Conservation (phyloP, 2,329 filamentous ascomycete species). For the Penicillium brevicompactum region DNA sequence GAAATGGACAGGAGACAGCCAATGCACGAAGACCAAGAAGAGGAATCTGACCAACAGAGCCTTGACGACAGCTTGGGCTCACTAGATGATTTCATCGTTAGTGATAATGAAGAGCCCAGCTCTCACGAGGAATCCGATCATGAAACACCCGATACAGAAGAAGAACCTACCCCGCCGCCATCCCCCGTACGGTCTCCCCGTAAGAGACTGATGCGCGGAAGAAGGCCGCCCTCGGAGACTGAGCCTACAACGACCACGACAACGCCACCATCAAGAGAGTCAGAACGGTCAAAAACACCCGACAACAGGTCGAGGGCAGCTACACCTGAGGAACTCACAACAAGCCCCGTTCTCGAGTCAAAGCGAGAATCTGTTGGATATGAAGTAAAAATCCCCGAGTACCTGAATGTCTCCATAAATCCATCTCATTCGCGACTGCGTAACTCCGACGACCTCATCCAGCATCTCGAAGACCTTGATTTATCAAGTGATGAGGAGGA, state of each 20-base stretch:
- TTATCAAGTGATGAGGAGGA: conserved; percentile 25
- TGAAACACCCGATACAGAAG: conserved; percentile 33
- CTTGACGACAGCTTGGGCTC: conserved; percentile 40
- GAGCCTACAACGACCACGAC: conserved; percentile 14
- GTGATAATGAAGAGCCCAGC: conserved; percentile 42
- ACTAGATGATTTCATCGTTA: conserved; percentile 45
- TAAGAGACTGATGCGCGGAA: conserved; percentile 39
- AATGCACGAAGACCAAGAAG: conserved; percentile 20
- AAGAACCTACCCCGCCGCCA: conserved; percentile 20
- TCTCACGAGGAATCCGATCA: conserved; percentile 35
- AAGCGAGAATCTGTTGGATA: not conserved
- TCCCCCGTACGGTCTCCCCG: conserved; percentile 24
- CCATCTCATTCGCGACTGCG: not conserved
- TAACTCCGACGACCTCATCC: conserved; percentile 16
- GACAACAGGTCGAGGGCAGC: not conserved
- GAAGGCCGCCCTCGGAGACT: conserved; percentile 26
- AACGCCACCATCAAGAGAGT: not conserved
- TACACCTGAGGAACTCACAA: not conserved
- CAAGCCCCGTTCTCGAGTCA: not conserved
- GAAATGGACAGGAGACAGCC: conserved; percentile 16
- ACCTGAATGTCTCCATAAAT: not conserved
- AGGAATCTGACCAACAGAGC: conserved; percentile 27
- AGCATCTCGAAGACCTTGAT: conserved; percentile 23
- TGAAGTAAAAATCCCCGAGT: not conserved
- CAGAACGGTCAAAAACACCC: not conserved